phyloP scores from a whole-genome alignment of 371 early-diverging fungal species.

The Gilbertella persicaria region DNA sequence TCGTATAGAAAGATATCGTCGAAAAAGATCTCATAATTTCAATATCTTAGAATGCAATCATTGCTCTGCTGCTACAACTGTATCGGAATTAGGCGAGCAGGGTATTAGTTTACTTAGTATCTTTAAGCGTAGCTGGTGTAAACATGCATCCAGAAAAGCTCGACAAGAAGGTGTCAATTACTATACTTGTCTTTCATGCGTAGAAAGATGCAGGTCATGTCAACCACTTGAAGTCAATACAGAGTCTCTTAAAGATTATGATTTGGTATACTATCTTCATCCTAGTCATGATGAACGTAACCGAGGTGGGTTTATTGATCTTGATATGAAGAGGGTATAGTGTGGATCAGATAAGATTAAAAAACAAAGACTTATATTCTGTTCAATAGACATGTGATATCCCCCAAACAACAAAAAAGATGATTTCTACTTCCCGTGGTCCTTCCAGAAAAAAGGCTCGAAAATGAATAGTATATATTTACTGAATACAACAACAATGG shows the following conservation, averaged over 20 bases:
- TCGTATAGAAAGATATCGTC: slow-evolving; percentile 29
- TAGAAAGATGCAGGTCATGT: slow-evolving; percentile 5
- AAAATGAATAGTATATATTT: too few relatives aligned
- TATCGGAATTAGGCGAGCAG: slow-evolving; percentile 5
- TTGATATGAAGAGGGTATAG: slow-evolving; percentile 16
- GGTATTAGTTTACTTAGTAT: slow-evolving; percentile 14
- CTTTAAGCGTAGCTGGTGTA: slow-evolving; percentile 10
- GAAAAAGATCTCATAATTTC: neutral
- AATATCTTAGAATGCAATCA: slow-evolving; percentile 29
- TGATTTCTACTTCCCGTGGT: too few relatives aligned
- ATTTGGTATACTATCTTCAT: slow-evolving; percentile 19
- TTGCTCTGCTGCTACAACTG: slow-evolving; percentile 3
- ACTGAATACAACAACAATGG: too few relatives aligned
- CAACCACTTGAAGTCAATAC: neutral
- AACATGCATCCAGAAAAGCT: neutral
- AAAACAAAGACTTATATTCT: neutral
- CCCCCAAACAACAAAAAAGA: neutral
- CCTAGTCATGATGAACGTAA: slow-evolving; percentile 20
- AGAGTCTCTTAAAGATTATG: neutral
- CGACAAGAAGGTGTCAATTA: slow-evolving; percentile 6
- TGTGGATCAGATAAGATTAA: neutral
- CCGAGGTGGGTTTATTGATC: slow-evolving; percentile 25
- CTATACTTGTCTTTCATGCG: slow-evolving; percentile 22
- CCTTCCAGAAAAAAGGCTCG: too few relatives aligned
- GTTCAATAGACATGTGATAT: neutral